Evolutionary conservation across 2,329 filamentous ascomycete genomes (phyloP).

Genomic region (Fusarium xylarioides): DNA sequence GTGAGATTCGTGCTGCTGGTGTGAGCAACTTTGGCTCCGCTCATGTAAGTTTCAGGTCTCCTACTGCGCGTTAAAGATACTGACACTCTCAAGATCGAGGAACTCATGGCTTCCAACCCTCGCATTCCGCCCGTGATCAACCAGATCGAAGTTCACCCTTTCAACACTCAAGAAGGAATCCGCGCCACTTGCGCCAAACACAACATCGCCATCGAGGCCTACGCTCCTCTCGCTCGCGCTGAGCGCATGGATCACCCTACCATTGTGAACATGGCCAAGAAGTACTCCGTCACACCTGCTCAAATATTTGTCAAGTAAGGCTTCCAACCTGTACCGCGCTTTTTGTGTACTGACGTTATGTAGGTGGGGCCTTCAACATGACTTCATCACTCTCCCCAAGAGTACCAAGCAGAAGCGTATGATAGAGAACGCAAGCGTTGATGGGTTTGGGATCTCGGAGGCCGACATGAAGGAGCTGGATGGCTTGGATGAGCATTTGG

Average conservation of each 20-base stretch:
- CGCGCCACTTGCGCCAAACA: constrained; percentile 71
- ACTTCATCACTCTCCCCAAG: constrained; percentile 78
- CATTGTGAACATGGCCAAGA: constrained; percentile 68
- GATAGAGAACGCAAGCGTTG: constrained; percentile 70
- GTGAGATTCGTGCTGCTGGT: constrained; percentile 75
- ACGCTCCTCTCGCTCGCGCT: constrained; percentile 78
- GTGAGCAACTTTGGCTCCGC: constrained; percentile 82
- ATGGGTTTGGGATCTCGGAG: constrained; percentile 67
- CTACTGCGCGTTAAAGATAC: rapidly evolving
- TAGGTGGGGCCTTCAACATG: constrained; percentile 80
- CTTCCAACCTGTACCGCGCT: rapidly evolving
- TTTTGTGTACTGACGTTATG: background rate
- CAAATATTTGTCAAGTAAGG: constrained; percentile 72
- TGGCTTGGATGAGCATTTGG: constrained; percentile 74
- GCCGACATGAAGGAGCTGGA: constrained; percentile 72
- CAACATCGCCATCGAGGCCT: constrained; percentile 78
- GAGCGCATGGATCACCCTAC: constrained; percentile 74
- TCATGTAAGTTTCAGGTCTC: constrained; percentile 62
- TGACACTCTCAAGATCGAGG: constrained; percentile 63
- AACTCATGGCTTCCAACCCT: constrained; percentile 71
- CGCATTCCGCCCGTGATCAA: constrained; percentile 75
- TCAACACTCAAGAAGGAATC: constrained; percentile 78
- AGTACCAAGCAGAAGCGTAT: constrained; percentile 71
- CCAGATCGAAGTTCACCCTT: constrained; percentile 84
- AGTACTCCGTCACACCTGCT: constrained; percentile 75